Conservation (phyloP, 306 rosid genomes). For the Trifolium subterraneum region DNA sequence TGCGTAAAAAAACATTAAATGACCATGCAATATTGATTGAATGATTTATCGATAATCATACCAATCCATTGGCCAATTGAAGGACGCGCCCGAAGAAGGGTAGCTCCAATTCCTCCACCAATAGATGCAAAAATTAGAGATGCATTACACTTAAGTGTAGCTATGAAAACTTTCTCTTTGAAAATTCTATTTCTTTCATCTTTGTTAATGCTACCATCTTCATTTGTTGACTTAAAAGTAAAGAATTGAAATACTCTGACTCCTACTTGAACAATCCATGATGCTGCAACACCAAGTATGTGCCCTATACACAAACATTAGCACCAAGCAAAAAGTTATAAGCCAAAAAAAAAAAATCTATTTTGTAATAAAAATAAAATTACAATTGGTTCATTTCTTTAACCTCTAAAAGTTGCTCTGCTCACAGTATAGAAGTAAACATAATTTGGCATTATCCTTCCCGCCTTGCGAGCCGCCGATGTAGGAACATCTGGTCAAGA, state of each 20-base stretch:
- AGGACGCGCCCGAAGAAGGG: constrained; percentile 67
- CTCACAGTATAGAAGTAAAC: constrained; percentile 64
- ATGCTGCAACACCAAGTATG: constrained; percentile 75
- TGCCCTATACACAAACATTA: constrained; percentile 55
- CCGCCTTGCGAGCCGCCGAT: constrained; percentile 81
- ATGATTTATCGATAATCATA: constrained; percentile 44
- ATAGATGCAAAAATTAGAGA: constrained; percentile 79
- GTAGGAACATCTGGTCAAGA: constrained; percentile 65
- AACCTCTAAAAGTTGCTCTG: constrained; percentile 85
- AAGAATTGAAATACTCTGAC: constrained; percentile 59
- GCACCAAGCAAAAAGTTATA: constrained; percentile 32
- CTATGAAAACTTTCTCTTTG: constrained; percentile 52
- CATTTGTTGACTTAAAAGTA: constrained; percentile 41
- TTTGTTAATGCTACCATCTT: constrained; percentile 43
- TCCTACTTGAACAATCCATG: constrained; percentile 84
- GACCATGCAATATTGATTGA: not conserved
- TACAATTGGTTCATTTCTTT: not conserved
- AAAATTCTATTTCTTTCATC: constrained; percentile 48
- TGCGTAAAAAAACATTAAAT: not conserved
- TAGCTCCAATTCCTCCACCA: constrained; percentile 86
- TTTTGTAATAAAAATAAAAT: not conserved
- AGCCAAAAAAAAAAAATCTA: constrained; percentile 26
- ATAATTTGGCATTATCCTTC: constrained; percentile 60
- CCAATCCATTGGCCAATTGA: constrained; percentile 83
- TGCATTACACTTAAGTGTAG: constrained; percentile 65